Evolutionary conservation across 2,329 filamentous ascomycete genomes (phyloP), one percentile per base, ranked within the genome.

Genomic region (Plectosphaerella plurivora): DNA sequence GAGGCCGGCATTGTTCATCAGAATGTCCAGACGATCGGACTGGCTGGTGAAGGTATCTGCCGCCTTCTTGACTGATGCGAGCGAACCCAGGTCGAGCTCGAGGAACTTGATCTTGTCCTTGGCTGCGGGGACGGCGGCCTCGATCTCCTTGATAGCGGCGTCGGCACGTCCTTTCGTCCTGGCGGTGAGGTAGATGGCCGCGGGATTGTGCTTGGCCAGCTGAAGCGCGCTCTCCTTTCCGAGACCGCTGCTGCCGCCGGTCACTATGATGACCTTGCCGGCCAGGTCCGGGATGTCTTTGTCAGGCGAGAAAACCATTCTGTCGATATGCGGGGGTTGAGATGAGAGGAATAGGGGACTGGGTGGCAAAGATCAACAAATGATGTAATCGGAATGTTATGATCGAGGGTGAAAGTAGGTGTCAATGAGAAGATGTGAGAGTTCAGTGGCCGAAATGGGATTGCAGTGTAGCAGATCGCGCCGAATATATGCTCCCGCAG

Each of bases 111-210:
- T 60, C 10, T 50, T 25, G 2, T 54, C 51, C 2, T 64, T 37
- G 9, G 47, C 18, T 50, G 54, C 53, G 2, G 58, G 57, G 3
- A 44, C 28, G 11, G 56, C 53, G 4, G 51, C 52, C 5, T 35
- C 10, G 6, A 54, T 33, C 9, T 41, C 39, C 15, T 48, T n/a
- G 16, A 73, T 63, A 44, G 80, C 74, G 9, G 72, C 69, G 11
- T 71, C 67, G 18, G 68, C 72, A 9, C 72, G 73, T 49, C 72
- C 68, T 33, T 63, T 65, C n/a, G 67, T 75, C 44, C 79, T 74
- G 1, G 76, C 77, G 18, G 73, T 77, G 50, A 84, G 72, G 65
- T 77, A 82, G 55, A 84, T 76, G 50, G 78, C 73, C 1, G 68
- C 66, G 3, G 80, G 77, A 8, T 68, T 62, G 61, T 82, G 79